These are phyloP conservation scores for Fusarium robinianum DNA, from an alignment of 2,329 filamentous ascomycete species.

Conservation along the genomic window DNA sequence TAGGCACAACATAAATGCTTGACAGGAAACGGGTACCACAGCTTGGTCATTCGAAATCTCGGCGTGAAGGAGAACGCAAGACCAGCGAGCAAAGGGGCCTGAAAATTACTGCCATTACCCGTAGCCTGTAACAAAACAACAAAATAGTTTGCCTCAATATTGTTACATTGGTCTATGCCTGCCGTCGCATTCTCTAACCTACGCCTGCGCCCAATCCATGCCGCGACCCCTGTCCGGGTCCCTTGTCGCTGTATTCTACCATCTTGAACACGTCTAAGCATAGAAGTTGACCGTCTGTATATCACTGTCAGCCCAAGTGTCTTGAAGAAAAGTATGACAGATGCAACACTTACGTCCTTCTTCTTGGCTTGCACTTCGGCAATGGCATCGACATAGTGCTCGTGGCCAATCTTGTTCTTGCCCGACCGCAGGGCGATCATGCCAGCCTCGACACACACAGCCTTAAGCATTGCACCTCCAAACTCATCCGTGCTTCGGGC, in stretches of 20 bases:
- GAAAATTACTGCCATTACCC: no score
- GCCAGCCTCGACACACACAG: constrained; percentile 96
- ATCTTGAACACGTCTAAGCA: constrained; percentile 45
- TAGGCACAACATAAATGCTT: no score
- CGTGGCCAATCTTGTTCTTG: constrained; percentile 95
- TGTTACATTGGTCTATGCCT: constrained; percentile 38
- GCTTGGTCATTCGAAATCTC: no score
- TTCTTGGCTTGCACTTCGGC: constrained; percentile 94
- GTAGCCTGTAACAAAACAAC: no score
- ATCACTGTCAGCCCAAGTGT: constrained; percentile 18
- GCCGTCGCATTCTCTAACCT: constrained; percentile 26
- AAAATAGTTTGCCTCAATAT: constrained; percentile 24
- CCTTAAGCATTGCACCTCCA: constrained; percentile 95
- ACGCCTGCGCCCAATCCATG: constrained; percentile 18
- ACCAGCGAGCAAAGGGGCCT: no score
- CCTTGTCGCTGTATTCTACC: not conserved
- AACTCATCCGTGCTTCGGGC: constrained; percentile 98
- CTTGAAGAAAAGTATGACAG: not conserved
- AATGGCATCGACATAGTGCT: constrained; percentile 99
- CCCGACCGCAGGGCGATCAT: constrained; percentile 97
- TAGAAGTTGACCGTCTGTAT: constrained; percentile 62
- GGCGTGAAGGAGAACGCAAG: no score
- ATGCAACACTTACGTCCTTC: constrained; percentile 70
- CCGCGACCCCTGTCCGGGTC: constrained; percentile 6
- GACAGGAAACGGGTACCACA: no score